These are phyloP conservation scores for Fusarium subglutinans DNA, from an alignment of 2,329 filamentous ascomycete genomes.

Conservation along the genomic window DNA sequence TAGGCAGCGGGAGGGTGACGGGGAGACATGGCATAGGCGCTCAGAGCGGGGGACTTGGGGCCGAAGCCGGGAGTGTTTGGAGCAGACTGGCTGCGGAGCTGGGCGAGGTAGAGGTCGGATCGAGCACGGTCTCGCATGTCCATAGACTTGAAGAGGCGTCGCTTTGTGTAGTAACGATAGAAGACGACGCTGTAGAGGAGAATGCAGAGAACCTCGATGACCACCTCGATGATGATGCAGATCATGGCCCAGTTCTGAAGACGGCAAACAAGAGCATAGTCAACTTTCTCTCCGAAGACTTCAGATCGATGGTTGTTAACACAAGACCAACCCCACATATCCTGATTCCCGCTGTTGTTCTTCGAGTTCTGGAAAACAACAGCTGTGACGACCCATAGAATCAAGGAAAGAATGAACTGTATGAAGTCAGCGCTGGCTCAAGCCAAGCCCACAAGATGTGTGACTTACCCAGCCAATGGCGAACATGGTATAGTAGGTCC, in stretches of 20 bases:
- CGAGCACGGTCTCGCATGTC: slow-evolving; percentile 92
- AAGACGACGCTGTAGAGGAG: slow-evolving; percentile 93
- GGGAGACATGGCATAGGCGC: slow-evolving; percentile 64
- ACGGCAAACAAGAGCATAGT: slow-evolving; percentile 91
- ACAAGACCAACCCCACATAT: slow-evolving; percentile 99
- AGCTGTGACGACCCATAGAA: slow-evolving; percentile 91
- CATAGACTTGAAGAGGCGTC: slow-evolving; percentile 96
- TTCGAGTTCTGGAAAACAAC: slow-evolving; percentile 83
- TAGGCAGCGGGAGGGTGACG: slow-evolving; percentile 68
- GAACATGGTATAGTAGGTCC: slow-evolving; percentile 95
- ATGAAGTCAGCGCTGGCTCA: slow-evolving; percentile 1
- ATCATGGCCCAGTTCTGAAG: slow-evolving; percentile 94
- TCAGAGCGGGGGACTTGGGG: slow-evolving; percentile 67
- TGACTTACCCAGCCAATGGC: slow-evolving; percentile 76
- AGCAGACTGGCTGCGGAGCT: slow-evolving; percentile 84
- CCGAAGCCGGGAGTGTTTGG: slow-evolving; percentile 94
- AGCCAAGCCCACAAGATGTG: background rate
- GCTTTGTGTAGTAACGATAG: slow-evolving; percentile 97
- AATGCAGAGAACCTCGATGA: slow-evolving; percentile 91
- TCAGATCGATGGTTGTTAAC: slow-evolving; percentile 83
- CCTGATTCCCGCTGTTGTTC: slow-evolving; percentile 75
- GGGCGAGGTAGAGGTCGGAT: slow-evolving; percentile 92
- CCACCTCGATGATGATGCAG: slow-evolving; percentile 96
- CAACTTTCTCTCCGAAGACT: slow-evolving; percentile 80
- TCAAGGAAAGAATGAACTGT: slow-evolving; percentile 84